These are phyloP conservation scores for Helianthus annuus DNA, from an alignment of 129 eudicot species.

Conservation along the genomic window DNA sequence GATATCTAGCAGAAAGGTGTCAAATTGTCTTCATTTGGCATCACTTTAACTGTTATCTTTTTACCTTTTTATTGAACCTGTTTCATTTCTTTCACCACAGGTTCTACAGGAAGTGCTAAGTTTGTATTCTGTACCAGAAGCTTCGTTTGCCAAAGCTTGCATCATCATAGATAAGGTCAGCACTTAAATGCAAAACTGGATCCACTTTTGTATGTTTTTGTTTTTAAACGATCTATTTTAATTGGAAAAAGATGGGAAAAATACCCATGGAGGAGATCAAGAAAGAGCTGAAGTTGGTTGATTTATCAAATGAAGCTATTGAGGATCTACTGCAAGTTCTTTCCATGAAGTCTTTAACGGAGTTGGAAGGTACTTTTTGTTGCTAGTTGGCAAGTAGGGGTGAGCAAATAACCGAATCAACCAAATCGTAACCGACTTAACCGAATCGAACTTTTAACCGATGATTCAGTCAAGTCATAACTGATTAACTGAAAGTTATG, in stretches of 20 bases:
- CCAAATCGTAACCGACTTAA: too few relatives aligned
- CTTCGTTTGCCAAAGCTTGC: conserved; percentile 79
- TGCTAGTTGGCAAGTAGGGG: background rate
- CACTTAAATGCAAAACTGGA: conserved; percentile 1
- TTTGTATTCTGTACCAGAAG: conserved; percentile 72
- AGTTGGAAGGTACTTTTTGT: conserved; percentile 74
- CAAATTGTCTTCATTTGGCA: background rate
- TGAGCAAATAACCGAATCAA: too few relatives aligned
- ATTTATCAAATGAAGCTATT: conserved; percentile 68
- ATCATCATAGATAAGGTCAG: conserved; percentile 83
- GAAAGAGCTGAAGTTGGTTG: conserved; percentile 63
- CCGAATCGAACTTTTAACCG: too few relatives aligned
- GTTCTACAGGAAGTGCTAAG: conserved; percentile 89
- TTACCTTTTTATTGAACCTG: background rate
- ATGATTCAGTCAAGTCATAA: too few relatives aligned
- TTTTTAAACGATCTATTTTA: conserved; percentile 3
- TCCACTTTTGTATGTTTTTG: background rate
- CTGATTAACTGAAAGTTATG: too few relatives aligned
- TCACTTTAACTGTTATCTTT: background rate
- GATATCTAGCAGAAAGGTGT: conserved; percentile 95
- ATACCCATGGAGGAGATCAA: conserved; percentile 87
- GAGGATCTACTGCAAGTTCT: conserved; percentile 86
- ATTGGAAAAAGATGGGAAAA: conserved; percentile 66
- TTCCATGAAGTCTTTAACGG: conserved; percentile 70
- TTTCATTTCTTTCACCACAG: conserved; percentile 39